Evolutionary conservation across 2,329 filamentous ascomycete species (phyloP).

Genomic region (Venturia asperata): DNA sequence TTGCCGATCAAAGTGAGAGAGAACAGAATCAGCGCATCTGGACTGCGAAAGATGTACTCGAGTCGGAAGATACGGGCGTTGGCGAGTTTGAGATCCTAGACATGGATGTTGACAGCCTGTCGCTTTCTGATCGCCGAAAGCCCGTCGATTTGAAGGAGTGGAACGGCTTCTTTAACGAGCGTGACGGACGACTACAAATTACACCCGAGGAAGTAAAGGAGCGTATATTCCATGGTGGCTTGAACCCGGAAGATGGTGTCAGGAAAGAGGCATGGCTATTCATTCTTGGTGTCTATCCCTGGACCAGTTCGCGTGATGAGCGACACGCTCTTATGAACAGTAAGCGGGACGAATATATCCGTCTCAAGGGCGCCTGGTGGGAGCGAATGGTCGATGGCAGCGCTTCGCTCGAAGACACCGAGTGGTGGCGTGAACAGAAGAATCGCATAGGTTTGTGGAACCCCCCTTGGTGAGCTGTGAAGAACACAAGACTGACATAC

Average conservation of each 20-base stretch:
- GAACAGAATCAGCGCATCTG: constrained; percentile 82
- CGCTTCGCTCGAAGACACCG: constrained; percentile 70
- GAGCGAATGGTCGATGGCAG: constrained; percentile 79
- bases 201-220: constrained; percentile 94
- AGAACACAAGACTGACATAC: constrained; percentile 35
- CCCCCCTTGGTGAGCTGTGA: background rate
- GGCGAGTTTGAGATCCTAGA: constrained; percentile 95
- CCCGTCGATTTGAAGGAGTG: constrained; percentile 78
- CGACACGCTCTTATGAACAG: constrained; percentile 76
- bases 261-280: constrained; percentile 97
- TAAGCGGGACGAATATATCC: constrained; percentile 85
- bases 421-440: constrained; percentile 96
- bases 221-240: constrained; percentile 89
- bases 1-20: constrained; percentile 90
- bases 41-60: constrained; percentile 86
- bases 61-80: constrained; percentile 89
- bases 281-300: constrained; percentile 82
- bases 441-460: constrained; percentile 73
- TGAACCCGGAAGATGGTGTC: constrained; percentile 82
- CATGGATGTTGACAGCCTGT: constrained; percentile 63
- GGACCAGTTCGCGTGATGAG: constrained; percentile 85
- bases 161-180: constrained; percentile 78
- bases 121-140: constrained; percentile 68
- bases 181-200: constrained; percentile 65
- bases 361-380: constrained; percentile 94